phyloP scores from a whole-genome alignment of 176 grass and related monocot genomes.

The Aegilops tauschii region DNA sequence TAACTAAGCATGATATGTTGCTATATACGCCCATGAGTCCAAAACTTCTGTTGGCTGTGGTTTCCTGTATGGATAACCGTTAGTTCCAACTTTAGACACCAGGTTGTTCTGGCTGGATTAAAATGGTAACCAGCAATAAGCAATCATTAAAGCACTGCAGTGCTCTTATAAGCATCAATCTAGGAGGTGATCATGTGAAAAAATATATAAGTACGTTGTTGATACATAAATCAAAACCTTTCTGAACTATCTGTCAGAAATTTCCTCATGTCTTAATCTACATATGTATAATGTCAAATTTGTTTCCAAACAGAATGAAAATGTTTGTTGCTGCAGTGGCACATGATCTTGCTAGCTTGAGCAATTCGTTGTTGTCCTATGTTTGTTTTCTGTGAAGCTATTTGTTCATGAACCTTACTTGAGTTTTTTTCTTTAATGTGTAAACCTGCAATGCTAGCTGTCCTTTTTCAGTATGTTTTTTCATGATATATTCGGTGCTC shows the following conservation, averaged over 20 bases:
- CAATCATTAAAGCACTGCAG: neutral
- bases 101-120: neutral
- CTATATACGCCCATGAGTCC: neutral
- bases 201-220: neutral
- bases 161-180: neutral
- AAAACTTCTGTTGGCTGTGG: neutral
- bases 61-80: neutral
- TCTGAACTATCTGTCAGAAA: neutral
- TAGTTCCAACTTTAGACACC: neutral
- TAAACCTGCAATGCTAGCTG: neutral
- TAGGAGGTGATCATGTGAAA: neutral
- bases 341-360: neutral
- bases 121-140: neutral
- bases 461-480: constrained; percentile 8
- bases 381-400: neutral
- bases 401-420: neutral
- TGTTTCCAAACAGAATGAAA: neutral
- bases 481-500: neutral
- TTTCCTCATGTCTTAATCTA: neutral
- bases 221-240: neutral
- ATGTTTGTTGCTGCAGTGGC: neutral
- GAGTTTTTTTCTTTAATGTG: neutral
- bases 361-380: neutral
- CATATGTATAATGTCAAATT: neutral
- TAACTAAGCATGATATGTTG: neutral